Evolutionary conservation across 768 basidiomycete genomes (phyloP), one percentile per base, ranked within the genome.

Genomic region (Amanita thiersii): DNA sequence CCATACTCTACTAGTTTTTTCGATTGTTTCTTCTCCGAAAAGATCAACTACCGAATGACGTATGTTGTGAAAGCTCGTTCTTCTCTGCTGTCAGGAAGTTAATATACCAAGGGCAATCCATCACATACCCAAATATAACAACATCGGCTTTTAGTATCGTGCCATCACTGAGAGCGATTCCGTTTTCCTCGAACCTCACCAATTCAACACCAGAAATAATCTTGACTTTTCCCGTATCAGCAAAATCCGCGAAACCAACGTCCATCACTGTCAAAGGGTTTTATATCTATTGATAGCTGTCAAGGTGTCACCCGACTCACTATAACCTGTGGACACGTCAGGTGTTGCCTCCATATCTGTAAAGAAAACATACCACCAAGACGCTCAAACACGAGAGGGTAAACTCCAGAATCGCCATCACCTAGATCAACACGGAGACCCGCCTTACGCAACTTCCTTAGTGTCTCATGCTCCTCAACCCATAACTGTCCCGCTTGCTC

Each of bases 181-280:
- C 59, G 30, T 56, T 46, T n/a, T 52, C 42, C 6, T 54, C 59
- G 51, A 72, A 65, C 8, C 49, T 47, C 15, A 57, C 55, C 28
- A 71, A 59, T 45, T 68, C 64, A 12, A 60, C 56, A 29, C 74
- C 75, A 49, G 70, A 71, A 60, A 77, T 79, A 44, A 80, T 55
- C 50, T 73, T 72, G 56, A 79, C 71, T 51, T 75, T 68, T 5
- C 76, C 75, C 30, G 69, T 60, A 23, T 64, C 64, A 48, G 79
- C 72, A 43, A 71, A 58, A 50, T 75, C 63, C 23, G 69, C 67
- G 31, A 69, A 69, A 19, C 75, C 77, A 37, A 68, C 65, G 47
- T 74, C 72, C 15, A 63, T 28, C 58, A 59, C 61, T 62, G 33
- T 2, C 32, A 30, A 30, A 30, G n/a, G n/a, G n/a, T n/a, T n/a